Conservation (phyloP, 139 green algal species). For the Chlamydomonas sp. region DNA sequence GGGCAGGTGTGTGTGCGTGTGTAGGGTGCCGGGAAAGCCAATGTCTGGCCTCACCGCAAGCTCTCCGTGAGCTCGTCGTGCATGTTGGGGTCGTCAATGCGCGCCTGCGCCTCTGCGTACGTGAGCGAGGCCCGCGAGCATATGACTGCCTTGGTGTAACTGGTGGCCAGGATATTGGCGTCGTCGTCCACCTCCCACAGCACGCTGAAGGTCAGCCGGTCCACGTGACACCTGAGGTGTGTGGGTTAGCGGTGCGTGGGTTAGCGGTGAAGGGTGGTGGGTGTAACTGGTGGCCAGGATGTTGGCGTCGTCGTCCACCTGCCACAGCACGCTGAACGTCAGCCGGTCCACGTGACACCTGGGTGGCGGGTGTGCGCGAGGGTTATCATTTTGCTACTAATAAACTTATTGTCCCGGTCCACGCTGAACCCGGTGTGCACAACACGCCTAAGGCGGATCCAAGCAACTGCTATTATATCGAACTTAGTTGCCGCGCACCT, state of each 20-base stretch:
- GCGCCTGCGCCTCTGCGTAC: conserved; percentile 91
- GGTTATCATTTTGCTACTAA: too few species aligned
- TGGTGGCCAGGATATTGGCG: conserved; percentile 61
- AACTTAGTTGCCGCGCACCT: conserved; percentile 32
- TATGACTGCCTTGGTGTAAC: conserved; percentile 92
- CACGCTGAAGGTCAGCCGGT: conserved; percentile 92
- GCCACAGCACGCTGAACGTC: conserved; percentile 94
- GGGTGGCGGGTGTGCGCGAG: background rate
- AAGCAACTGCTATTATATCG: too few species aligned
- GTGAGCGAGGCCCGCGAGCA: conserved; percentile 82
- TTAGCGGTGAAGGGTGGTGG: conserved; percentile 47
- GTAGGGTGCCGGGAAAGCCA: conserved; percentile 33
- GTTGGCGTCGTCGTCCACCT: conserved; percentile 79
- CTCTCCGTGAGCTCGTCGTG: conserved; percentile 77
- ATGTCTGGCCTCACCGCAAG: conserved; percentile 65
- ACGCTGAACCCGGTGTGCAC: too few species aligned
- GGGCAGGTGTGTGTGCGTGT: too few species aligned
- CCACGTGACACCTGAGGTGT: conserved; percentile 65
- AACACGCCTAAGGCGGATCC: too few species aligned
- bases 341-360: conserved; percentile 86
- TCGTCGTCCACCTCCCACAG: conserved; percentile 91
- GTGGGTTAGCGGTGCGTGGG: background rate
- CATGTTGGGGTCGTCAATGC: conserved; percentile 88
- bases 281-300: conserved; percentile 77
- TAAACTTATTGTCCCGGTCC: too few species aligned